Conservation (phyloP, 371 early-diverging fungal genomes). For the Rhizopus delemar region DNA sequence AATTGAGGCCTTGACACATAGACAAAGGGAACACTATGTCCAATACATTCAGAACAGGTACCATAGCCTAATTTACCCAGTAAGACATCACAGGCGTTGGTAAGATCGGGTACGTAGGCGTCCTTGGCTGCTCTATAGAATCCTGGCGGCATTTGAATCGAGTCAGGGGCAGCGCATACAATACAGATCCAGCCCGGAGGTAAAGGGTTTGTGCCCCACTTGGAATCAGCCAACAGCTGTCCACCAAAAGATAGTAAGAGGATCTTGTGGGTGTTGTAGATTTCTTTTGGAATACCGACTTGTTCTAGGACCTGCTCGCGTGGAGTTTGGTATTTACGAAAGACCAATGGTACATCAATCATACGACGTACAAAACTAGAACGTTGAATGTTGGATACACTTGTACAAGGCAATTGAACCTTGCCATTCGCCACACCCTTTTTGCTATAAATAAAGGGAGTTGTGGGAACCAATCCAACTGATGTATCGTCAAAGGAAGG, state of each 20-base stretch:
- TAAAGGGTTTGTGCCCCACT: constrained; percentile 57
- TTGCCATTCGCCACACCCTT: constrained; percentile 53
- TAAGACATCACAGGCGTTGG: constrained; percentile 74
- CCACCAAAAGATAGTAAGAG: constrained; percentile 80
- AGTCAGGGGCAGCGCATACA: constrained; percentile 64
- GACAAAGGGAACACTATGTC: constrained; percentile 70
- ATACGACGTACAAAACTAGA: constrained; percentile 38
- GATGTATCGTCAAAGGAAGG: constrained; percentile 59
- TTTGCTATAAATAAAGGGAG: constrained; percentile 29
- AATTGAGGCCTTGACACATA: constrained; percentile 80
- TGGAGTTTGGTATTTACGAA: constrained; percentile 50
- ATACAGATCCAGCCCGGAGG: constrained; percentile 80
- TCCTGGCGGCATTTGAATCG: constrained; percentile 51
- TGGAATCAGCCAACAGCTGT: constrained; percentile 52
- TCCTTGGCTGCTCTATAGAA: constrained; percentile 65
- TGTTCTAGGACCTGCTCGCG: constrained; percentile 55
- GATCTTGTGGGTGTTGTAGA: constrained; percentile 59
- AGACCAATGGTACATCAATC: constrained; percentile 66
- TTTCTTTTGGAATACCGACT: constrained; percentile 62
- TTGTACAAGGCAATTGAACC: constrained; percentile 37
- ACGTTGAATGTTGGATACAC: constrained; percentile 32
- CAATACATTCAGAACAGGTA: constrained; percentile 80
- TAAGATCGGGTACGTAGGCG: constrained; percentile 76
- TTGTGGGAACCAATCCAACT: constrained; percentile 38
- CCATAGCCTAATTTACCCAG: constrained; percentile 83